These are phyloP conservation scores for Phaeosphaeria sp. DNA, from an alignment of 2,329 filamentous ascomycete species.

Conservation along the genomic window DNA sequence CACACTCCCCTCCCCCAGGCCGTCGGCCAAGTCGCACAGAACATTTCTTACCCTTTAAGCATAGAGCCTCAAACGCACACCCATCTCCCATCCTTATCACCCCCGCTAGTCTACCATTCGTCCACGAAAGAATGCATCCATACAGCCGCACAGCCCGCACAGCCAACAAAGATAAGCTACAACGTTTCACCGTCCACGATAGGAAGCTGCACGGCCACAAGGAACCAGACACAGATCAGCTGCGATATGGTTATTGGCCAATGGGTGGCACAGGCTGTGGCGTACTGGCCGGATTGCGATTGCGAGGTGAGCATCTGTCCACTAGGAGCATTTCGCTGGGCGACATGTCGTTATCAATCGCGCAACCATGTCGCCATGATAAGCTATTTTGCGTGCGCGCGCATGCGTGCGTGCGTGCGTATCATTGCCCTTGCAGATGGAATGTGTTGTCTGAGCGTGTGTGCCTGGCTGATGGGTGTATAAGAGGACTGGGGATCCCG, in stretches of 20 bases:
- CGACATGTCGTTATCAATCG: slow-evolving; percentile 45
- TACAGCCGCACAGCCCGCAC: slow-evolving; percentile 23
- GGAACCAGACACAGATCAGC: slow-evolving; percentile 8
- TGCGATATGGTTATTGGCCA: slow-evolving; percentile 29
- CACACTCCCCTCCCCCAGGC: slow-evolving; percentile 8
- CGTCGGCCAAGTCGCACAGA: slow-evolving; percentile 27
- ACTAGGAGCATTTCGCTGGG: slow-evolving; percentile 18
- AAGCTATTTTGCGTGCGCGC: slow-evolving; percentile 37
- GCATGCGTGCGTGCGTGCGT: no score
- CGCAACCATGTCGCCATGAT: slow-evolving; percentile 45
- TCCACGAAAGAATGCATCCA: slow-evolving; percentile 15
- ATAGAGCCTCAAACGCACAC: slow-evolving; percentile 6
- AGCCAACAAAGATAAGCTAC: slow-evolving; percentile 33
- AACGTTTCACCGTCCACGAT: slow-evolving; percentile 37
- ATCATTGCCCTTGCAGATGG: background rate
- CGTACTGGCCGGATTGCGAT: slow-evolving; percentile 3
- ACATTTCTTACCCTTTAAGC: background rate
- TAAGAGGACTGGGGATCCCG: slow-evolving; percentile 7
- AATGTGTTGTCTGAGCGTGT: background rate
- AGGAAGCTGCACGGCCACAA: slow-evolving; percentile 39
- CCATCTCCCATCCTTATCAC: slow-evolving; percentile 23
- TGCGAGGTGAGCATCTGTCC: slow-evolving; percentile 5
- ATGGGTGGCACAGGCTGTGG: slow-evolving; percentile 13
- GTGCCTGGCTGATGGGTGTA: slow-evolving; percentile 6
- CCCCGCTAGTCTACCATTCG: background rate